These are phyloP conservation scores for Anethum foeniculum DNA, from an alignment of 140 eudicot species.

Conservation along the genomic window DNA sequence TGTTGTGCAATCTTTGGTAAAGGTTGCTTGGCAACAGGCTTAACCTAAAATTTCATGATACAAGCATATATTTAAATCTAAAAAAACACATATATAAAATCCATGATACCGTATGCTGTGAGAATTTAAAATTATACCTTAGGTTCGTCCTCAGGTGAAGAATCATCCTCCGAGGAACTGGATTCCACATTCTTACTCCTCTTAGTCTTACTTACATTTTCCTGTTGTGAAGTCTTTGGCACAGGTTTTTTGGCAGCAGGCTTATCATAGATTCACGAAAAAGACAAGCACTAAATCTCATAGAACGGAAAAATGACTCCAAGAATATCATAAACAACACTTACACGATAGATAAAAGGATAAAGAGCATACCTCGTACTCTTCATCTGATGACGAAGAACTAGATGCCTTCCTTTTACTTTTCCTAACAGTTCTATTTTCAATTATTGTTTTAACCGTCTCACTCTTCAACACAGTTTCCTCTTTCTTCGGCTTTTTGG, in stretches of 20 bases:
- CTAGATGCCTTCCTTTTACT: slow-evolving; percentile 6
- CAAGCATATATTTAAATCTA: too few relatives aligned
- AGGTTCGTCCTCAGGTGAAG: neutral
- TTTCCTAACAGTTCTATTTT: slow-evolving; percentile 13
- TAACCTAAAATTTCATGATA: too few relatives aligned
- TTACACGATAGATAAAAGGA: neutral
- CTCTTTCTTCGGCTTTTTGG: slow-evolving; percentile 27
- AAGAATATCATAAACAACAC: neutral
- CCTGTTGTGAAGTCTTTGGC: neutral
- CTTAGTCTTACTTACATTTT: neutral
- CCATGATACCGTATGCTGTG: too few relatives aligned
- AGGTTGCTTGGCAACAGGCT: neutral
- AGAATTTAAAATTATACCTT: neutral
- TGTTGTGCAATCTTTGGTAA: neutral
- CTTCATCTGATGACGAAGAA: slow-evolving; percentile 6
- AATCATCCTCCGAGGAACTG: neutral
- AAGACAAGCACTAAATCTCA: neutral
- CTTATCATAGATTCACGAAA: neutral
- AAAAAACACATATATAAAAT: neutral
- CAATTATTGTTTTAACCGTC: neutral
- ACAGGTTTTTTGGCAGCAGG: neutral
- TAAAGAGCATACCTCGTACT: neutral
- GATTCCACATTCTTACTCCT: neutral
- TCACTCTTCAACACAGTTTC: slow-evolving; percentile 7
- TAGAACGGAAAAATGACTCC: neutral